Conservation (phyloP, 1,284 basidiomycete genomes). For the Volvariella surrecta region DNA sequence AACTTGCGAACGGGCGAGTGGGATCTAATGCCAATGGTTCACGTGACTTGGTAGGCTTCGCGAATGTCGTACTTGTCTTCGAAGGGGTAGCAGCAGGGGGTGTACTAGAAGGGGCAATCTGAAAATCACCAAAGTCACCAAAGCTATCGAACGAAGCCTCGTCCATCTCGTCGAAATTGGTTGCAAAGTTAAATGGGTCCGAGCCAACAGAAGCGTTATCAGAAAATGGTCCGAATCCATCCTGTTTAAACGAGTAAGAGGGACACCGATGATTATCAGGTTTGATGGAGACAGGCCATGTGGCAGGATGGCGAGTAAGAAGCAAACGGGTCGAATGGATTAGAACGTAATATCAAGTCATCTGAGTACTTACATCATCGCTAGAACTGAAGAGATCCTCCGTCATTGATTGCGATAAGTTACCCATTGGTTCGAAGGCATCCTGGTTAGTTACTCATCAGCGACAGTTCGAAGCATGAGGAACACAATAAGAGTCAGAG, state of each 20-base stretch:
- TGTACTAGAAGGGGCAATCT: slow-evolving; percentile 29
- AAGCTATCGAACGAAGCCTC: slow-evolving; percentile 59
- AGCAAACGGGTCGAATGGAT: slow-evolving; percentile 1
- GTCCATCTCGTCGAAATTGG: slow-evolving; percentile 49
- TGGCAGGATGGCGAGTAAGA: slow-evolving; percentile 2
- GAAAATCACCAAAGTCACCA: slow-evolving; percentile 77
- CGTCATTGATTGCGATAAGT: slow-evolving; percentile 20
- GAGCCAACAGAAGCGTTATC: slow-evolving; percentile 31
- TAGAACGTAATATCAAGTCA: not conserved
- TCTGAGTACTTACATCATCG: slow-evolving; percentile 37
- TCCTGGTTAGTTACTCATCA: slow-evolving; percentile 31
- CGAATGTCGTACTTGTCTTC: not conserved
- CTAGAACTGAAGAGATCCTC: slow-evolving; percentile 47
- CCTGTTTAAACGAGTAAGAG: slow-evolving; percentile 25
- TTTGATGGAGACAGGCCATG: slow-evolving; percentile 7
- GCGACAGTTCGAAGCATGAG: slow-evolving; percentile 2
- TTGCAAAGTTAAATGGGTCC: slow-evolving; percentile 55
- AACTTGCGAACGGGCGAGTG: too few species aligned
- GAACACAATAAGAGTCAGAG: too few species aligned
- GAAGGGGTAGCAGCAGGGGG: not conserved
- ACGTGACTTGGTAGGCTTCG: too few species aligned
- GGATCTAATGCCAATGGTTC: too few species aligned
- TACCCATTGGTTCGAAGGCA: slow-evolving; percentile 35
- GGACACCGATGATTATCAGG: not conserved
- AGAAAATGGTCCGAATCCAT: slow-evolving; percentile 72